A percentile compares a stretch with the other conserved stretches of the same genome.
phyloP scores from a whole-genome alignment of 805 yeast genomes.

The Saccharomyces paradoxus region DNA sequence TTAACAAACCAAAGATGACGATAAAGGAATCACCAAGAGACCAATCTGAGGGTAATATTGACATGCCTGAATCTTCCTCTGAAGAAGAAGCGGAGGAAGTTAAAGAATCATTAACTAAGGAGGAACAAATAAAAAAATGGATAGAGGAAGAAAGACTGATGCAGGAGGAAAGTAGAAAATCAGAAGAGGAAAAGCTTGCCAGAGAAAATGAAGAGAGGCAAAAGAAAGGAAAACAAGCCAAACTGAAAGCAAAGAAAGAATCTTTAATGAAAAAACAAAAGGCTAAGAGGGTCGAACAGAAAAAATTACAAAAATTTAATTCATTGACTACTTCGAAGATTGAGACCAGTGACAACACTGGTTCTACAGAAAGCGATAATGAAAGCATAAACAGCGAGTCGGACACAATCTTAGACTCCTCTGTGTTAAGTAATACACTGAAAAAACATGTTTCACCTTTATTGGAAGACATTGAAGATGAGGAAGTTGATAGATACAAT shows the following conservation, averaged over 20 bases:
- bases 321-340: not conserved
- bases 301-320: not conserved
- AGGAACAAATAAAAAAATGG: not conserved
- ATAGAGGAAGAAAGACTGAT: not conserved
- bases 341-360: not conserved
- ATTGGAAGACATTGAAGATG: conserved; percentile 31
- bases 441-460: conserved; percentile 11
- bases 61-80: not conserved
- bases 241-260: not conserved
- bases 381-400: not conserved
- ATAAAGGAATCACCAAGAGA: not conserved
- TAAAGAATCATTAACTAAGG: not conserved
- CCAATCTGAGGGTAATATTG: not conserved
- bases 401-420: not conserved
- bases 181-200: not conserved
- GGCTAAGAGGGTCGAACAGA: not conserved
- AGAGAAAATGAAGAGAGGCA: conserved; percentile 1
- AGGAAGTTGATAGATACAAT: conserved; percentile 23
- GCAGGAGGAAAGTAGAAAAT: conserved; percentile 1
- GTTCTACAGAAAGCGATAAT: not conserved
- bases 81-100: not conserved
- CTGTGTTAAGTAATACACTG: not conserved
- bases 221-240: not conserved
- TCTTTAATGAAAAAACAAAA: not conserved
- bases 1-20: not conserved